Percentiles rank a stretch among this genome's conserved stretches.
Conservation (phyloP, 352 stramenopile genomes). For the Halophytophthora polymorphica region DNA sequence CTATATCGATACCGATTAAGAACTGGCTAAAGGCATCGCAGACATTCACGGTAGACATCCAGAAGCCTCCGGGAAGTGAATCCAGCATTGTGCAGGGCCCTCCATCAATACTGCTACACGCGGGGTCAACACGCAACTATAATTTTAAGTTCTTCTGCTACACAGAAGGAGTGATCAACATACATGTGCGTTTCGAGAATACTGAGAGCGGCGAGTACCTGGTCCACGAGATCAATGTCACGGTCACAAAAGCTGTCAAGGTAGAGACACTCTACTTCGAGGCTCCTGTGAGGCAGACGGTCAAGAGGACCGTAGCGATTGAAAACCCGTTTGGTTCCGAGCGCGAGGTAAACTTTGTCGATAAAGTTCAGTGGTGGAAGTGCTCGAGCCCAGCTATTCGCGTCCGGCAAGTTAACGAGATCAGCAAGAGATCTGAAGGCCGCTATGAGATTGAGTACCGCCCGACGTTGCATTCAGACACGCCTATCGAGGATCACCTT, state of each 20-base stretch:
- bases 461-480: slow-evolving; percentile 54
- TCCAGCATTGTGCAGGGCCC: slow-evolving; percentile 67
- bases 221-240: slow-evolving; percentile 51
- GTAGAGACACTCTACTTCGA: slow-evolving; percentile 83
- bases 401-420: slow-evolving; percentile 65
- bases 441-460: slow-evolving; percentile 90
- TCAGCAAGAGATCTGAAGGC: slow-evolving; percentile 73
- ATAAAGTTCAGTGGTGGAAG: slow-evolving; percentile 76
- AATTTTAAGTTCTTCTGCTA: slow-evolving; percentile 89
- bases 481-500: slow-evolving; percentile 48
- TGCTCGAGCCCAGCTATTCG: slow-evolving; percentile 69
- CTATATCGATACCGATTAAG: slow-evolving; percentile 67
- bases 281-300: slow-evolving; percentile 76
- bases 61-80: slow-evolving; percentile 30
- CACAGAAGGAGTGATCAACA: slow-evolving; percentile 54
- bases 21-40: slow-evolving; percentile 90
- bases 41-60: slow-evolving; percentile 70
- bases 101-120: slow-evolving; percentile 63
- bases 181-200: slow-evolving; percentile 83
- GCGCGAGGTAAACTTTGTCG: slow-evolving; percentile 48
- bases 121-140: slow-evolving; percentile 62
- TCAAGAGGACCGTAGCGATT: slow-evolving; percentile 84
- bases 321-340: slow-evolving; percentile 83
- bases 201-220: slow-evolving; percentile 83
- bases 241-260: slow-evolving; percentile 55